phyloP scores from a whole-genome alignment of 2,329 filamentous ascomycete species.

The Botryotinia convoluta region DNA sequence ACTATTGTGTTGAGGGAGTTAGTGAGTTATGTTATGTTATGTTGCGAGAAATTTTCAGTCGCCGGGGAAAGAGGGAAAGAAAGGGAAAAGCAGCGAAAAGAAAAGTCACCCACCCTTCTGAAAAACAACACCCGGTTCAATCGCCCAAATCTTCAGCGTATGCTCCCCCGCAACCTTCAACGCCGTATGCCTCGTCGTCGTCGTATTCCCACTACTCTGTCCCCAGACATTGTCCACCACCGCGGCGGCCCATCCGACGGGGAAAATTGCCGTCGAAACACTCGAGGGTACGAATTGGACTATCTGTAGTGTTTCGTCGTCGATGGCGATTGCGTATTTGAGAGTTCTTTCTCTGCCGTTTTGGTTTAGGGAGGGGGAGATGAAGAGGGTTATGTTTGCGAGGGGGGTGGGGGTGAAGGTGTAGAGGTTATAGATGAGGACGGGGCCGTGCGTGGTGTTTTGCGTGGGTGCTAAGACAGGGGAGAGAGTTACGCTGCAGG shows the following conservation, averaged over 20 bases:
- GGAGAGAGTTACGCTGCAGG: slow-evolving; percentile 56
- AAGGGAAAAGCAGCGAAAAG: no score
- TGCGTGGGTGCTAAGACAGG: slow-evolving; percentile 52
- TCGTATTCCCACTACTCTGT: slow-evolving; percentile 30
- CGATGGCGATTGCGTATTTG: slow-evolving; percentile 50
- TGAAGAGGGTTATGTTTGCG: slow-evolving; percentile 46
- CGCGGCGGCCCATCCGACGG: slow-evolving; percentile 29
- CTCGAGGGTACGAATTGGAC: slow-evolving; percentile 37
- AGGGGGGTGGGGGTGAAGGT: slow-evolving; percentile 50
- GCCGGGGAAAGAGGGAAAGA: no score
- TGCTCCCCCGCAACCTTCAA: slow-evolving; percentile 31
- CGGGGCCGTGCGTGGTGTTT: slow-evolving; percentile 48
- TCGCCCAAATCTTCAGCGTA: slow-evolving; percentile 39
- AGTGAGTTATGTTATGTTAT: no score
- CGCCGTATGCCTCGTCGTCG: slow-evolving; percentile 33
- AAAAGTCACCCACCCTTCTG: slow-evolving; percentile 35
- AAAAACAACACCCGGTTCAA: slow-evolving; percentile 41
- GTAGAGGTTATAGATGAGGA: slow-evolving; percentile 60
- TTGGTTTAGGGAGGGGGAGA: slow-evolving; percentile 53
- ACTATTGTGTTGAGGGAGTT: slow-evolving; percentile 23
- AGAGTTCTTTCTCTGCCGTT: slow-evolving; percentile 47
- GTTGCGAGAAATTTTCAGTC: no score
- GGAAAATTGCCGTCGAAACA: slow-evolving; percentile 28
- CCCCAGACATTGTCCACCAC: slow-evolving; percentile 35
- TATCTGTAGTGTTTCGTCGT: slow-evolving; percentile 39